Evolutionary conservation across 768 basidiomycete genomes (phyloP).

Genomic region (Cytidiella melzeri): DNA sequence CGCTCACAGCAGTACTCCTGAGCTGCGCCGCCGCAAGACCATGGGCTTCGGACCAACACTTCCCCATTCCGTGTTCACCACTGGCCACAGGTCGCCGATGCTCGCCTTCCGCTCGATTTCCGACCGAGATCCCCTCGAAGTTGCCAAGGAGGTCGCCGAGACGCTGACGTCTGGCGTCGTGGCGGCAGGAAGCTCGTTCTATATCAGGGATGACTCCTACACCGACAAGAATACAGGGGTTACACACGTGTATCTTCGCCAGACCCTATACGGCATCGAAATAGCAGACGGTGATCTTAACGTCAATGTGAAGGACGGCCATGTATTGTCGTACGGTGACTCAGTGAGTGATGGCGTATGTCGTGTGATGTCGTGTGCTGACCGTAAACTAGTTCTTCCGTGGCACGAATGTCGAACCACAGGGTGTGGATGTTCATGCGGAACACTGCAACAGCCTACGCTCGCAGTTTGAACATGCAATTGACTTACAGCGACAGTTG

Average conservation of each 20-base stretch:
- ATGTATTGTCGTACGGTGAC: slow-evolving; percentile 80
- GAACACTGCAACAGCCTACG: slow-evolving; percentile 46
- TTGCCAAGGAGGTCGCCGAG: slow-evolving; percentile 59
- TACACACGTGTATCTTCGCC: slow-evolving; percentile 83
- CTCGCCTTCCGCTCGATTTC: slow-evolving; percentile 15
- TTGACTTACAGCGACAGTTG: slow-evolving; percentile 11
- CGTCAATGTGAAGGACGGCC: slow-evolving; percentile 82
- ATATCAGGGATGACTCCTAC: slow-evolving; percentile 78
- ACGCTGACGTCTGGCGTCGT: slow-evolving; percentile 39
- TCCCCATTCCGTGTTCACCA: slow-evolving; percentile 62
- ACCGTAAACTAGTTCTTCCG: slow-evolving; percentile 57
- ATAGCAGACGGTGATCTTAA: slow-evolving; percentile 91
- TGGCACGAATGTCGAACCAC: slow-evolving; percentile 32
- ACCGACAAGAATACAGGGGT: slow-evolving; percentile 83
- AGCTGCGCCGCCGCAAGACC: slow-evolving; percentile 60
- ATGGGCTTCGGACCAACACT: slow-evolving; percentile 83
- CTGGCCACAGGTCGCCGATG: slow-evolving; percentile 35
- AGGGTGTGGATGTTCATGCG: slow-evolving; percentile 34
- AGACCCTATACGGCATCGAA: slow-evolving; percentile 80
- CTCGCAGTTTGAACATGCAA: slow-evolving; percentile 29
- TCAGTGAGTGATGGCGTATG: slow-evolving; percentile 48
- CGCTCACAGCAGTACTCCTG: slow-evolving; percentile 29
- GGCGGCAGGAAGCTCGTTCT: slow-evolving; percentile 36
- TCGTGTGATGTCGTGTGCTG: not conserved
- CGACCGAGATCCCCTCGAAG: slow-evolving; percentile 45